phyloP scores from a whole-genome alignment of 2,329 filamentous ascomycete genomes.

The Bipolaris oryzae region DNA sequence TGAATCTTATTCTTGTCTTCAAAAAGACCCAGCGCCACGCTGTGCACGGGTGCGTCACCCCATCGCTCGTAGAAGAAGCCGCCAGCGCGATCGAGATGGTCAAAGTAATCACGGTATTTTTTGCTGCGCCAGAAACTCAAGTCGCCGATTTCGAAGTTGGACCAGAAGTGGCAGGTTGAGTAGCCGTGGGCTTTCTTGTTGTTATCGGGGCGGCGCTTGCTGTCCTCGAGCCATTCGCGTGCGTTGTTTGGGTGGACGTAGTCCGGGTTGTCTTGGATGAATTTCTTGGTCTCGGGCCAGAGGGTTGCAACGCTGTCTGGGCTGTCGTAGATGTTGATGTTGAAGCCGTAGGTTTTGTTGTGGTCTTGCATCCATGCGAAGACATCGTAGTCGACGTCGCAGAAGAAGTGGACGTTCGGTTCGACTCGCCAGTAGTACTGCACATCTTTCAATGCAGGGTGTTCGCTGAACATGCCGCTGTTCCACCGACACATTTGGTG shows the following conservation, averaged over 20 bases:
- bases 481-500: constrained; percentile 99
- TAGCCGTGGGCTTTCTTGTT: constrained; percentile 85
- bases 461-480: constrained; percentile 96
- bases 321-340: constrained; percentile 94
- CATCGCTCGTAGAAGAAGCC: constrained; percentile 99
- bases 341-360: constrained; percentile 99
- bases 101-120: constrained; percentile 92
- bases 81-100: constrained; percentile 89
- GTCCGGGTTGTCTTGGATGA: constrained; percentile 81
- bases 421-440: constrained; percentile 99
- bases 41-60: constrained; percentile 97
- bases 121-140: constrained; percentile 91
- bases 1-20: constrained; percentile 90
- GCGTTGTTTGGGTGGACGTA: constrained; percentile 85
- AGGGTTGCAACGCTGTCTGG: constrained; percentile 83
- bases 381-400: constrained; percentile 96
- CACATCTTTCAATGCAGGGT: constrained; percentile 79
- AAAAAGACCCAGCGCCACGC: constrained; percentile 88
- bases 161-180: constrained; percentile 99
- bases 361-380: constrained; percentile 98
- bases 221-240: constrained; percentile 85
- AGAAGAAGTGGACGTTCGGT: constrained; percentile 99
- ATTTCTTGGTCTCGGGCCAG: constrained; percentile 96
- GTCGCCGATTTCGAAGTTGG: constrained; percentile 96
- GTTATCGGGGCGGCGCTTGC: constrained; percentile 75